phyloP scores from a whole-genome alignment of 2,329 filamentous ascomycete genomes.

The Venturia aucupariae region DNA sequence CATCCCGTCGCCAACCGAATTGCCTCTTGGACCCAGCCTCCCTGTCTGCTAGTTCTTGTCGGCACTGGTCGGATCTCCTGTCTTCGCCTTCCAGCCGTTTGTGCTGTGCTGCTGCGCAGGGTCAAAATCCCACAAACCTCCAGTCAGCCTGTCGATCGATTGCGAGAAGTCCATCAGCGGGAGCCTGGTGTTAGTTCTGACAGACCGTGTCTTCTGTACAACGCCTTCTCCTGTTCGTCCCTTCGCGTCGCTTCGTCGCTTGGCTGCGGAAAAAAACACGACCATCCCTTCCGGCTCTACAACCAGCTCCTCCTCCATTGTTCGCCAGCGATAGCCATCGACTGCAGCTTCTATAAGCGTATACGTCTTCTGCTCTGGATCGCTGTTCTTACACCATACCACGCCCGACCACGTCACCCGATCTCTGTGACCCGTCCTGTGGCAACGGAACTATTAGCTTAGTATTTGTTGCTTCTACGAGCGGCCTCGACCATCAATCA shows the following conservation, averaged over 20 bases:
- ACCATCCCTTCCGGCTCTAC: neutral
- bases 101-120: neutral
- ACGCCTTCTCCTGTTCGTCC: neutral
- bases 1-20: neutral
- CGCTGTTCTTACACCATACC: neutral
- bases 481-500: neutral
- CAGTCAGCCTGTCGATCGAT: neutral
- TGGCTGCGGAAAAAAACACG: neutral
- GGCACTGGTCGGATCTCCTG: neutral
- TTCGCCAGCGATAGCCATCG: neutral
- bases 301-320: neutral
- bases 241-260: neutral
- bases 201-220: neutral
- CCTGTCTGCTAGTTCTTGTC: neutral
- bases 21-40: neutral
- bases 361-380: neutral
- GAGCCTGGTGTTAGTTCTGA: neutral
- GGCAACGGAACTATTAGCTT: constrained; percentile 10
- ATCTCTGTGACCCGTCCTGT: neutral
- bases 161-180: neutral
- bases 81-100: neutral
- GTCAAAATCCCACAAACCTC: neutral
- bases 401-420: neutral
- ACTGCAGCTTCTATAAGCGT: neutral
- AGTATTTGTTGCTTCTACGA: constrained; percentile 6